Evolutionary conservation across 164 flowering plant genomes (phyloP).

Genomic region (Pachysandra terminalis): DNA sequence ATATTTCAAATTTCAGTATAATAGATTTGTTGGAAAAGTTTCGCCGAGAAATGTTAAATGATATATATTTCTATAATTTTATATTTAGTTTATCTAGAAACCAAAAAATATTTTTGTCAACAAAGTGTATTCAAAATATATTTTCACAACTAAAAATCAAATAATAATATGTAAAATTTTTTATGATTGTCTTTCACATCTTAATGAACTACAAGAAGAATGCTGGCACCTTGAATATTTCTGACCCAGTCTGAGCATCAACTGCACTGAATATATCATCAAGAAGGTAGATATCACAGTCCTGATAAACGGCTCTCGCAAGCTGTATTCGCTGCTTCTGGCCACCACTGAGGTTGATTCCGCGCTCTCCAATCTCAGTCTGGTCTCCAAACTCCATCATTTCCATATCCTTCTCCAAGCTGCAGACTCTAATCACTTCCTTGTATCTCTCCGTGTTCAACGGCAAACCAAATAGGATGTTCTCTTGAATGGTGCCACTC

Average conservation of each 20-base stretch:
- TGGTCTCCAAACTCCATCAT: slow-evolving; percentile 98
- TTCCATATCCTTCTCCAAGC: slow-evolving; percentile 84
- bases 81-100: too few species aligned
- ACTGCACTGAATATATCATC: slow-evolving; percentile 98
- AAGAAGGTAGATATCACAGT: slow-evolving; percentile 83
- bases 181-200: too few species aligned
- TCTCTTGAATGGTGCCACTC: slow-evolving; percentile 90
- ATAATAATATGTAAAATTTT: too few species aligned
- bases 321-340: slow-evolving; percentile 98
- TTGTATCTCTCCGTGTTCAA: slow-evolving; percentile 63
- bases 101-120: too few species aligned
- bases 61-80: too few species aligned
- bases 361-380: slow-evolving; percentile 98
- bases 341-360: slow-evolving; percentile 97
- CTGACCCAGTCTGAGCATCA: slow-evolving; percentile 98
- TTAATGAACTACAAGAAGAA: neutral
- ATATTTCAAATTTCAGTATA: too few species aligned
- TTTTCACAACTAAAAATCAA: too few species aligned
- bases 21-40: too few species aligned
- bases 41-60: too few species aligned
- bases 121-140: too few species aligned
- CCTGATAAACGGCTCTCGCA: slow-evolving; percentile 96
- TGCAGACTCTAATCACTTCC: slow-evolving; percentile 70
- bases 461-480: slow-evolving; percentile 79
- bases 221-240: slow-evolving; percentile 75